Evolutionary conservation across 148 eudicot genomes (phyloP), one percentile per base, ranked within the genome.

Genomic region (Polygonum aviculare): DNA sequence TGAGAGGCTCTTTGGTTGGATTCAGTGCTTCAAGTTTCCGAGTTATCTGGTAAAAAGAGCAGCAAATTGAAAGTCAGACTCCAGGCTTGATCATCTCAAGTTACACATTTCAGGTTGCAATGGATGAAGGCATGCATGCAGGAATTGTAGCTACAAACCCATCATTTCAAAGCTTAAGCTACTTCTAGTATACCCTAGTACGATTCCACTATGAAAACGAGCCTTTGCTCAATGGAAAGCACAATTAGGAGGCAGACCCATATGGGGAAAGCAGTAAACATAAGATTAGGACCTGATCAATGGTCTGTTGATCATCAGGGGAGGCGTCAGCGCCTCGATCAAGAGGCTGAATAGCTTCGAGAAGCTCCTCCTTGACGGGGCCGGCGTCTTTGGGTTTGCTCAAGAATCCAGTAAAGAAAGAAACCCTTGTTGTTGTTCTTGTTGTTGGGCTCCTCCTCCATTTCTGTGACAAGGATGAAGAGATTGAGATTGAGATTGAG

Each of bases 1-100:
- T 90, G 38, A 94, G 86, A 40, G 98, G 98, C 75, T 82, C 84
- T 85, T 91, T 91, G 15, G 93, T 90, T 41, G 93, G 93, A 82
- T 88, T 94, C 7, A 76, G 84, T n/a, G 95, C 91, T 85, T 94
- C 98, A 16, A 94, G 90, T 77, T 88, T 88, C 33, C 87, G 82
- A 51, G 90, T 83, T 77, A 94, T 93, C 98, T 93, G 67, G 59
- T 52, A 52, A 16, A 5, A 52, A 10, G 38, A 12, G 10, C 1
- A 75, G 48, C 71, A 79, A 80, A 78, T 57, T 74, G 18, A 31
- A 69, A 36, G 48, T 12, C 72, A 49, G 33, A 75, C 22, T 44
- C 9, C 31, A 0, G 31, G 31, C 31, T 26, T 26, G 31, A 26
- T 26, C 31, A 26, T 26, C 31, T 26, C 31, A 26, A 26, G 31